Percentiles rank a stretch among this genome's conserved stretches.
These are phyloP conservation scores for Phytopythium litorale DNA, from an alignment of 352 stramenopile species.

Conservation along the genomic window DNA sequence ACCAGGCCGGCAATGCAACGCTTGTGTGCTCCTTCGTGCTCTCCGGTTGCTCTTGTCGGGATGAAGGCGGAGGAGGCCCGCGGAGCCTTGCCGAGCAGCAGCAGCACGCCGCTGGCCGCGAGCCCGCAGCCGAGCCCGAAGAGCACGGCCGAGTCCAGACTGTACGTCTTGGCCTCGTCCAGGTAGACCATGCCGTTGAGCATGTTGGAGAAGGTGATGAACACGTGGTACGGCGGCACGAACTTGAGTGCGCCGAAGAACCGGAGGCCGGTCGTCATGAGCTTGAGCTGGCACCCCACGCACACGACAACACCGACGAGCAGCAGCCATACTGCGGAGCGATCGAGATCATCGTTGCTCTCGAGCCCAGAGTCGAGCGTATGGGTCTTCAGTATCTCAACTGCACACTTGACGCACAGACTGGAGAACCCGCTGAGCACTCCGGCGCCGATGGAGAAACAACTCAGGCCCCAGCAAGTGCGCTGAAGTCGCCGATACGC, in stretches of 20 bases:
- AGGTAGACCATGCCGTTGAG: slow-evolving; percentile 39
- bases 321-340: slow-evolving; percentile 22
- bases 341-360: slow-evolving; percentile 17
- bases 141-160: slow-evolving; percentile 13
- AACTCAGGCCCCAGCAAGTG: slow-evolving; percentile 16
- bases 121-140: slow-evolving; percentile 26
- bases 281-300: slow-evolving; percentile 28
- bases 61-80: not conserved
- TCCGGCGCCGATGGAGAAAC: slow-evolving; percentile 25
- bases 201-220: slow-evolving; percentile 42
- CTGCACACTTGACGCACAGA: slow-evolving; percentile 30
- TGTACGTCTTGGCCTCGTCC: slow-evolving; percentile 26
- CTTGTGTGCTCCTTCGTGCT: not conserved
- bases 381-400: slow-evolving; percentile 27
- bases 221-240: slow-evolving; percentile 39
- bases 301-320: slow-evolving; percentile 20
- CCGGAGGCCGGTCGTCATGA: slow-evolving; percentile 29
- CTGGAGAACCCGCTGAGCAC: slow-evolving; percentile 36
- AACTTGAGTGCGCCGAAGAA: slow-evolving; percentile 44
- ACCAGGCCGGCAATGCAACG: not conserved
- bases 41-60: not conserved
- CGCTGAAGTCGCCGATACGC: slow-evolving; percentile 8
- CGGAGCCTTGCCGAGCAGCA: slow-evolving; percentile 27
- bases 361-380: slow-evolving; percentile 2
- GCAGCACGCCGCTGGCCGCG: slow-evolving; percentile 25